Conservation (phyloP, 2,329 filamentous ascomycete species). For the Penicillium sumatraense region DNA sequence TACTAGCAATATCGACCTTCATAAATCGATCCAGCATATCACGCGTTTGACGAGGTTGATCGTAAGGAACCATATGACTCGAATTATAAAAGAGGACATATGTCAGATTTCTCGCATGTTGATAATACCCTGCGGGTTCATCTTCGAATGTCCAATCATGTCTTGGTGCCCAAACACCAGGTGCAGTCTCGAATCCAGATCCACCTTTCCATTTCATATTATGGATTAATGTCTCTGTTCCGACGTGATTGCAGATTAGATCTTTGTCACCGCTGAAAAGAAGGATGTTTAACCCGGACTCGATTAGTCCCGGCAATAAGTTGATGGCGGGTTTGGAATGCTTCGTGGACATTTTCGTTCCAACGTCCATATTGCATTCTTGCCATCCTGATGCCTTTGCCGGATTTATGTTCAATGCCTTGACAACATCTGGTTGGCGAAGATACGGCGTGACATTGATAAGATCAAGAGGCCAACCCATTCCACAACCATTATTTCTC, state of each 20-base stretch:
- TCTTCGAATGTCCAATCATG: conserved; percentile 94
- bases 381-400: conserved; percentile 87
- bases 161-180: conserved; percentile 88
- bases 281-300: conserved; percentile 72
- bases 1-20: conserved; percentile 85
- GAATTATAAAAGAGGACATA: conserved; percentile 96
- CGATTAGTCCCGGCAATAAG: conserved; percentile 77
- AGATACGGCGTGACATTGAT: conserved; percentile 79
- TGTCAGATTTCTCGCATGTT: conserved; percentile 91
- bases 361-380: conserved; percentile 84
- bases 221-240: conserved; percentile 87
- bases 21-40: conserved; percentile 99
- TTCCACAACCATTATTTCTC: conserved; percentile 77
- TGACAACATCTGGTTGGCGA: conserved; percentile 74
- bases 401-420: conserved; percentile 79
- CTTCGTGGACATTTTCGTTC: conserved; percentile 68
- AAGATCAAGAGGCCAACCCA: conserved; percentile 97
- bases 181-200: conserved; percentile 85
- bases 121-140: conserved; percentile 86
- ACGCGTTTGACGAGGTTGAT: conserved; percentile 80
- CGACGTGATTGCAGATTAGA: conserved; percentile 95
- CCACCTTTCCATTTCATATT: conserved; percentile 91
- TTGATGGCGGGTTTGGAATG: conserved; percentile 75
- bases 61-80: conserved; percentile 98
- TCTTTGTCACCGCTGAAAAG: conserved; percentile 95